These are phyloP conservation scores for Komagataella phaffii DNA, from an alignment of 805 yeast genomes.

Conservation along the genomic window DNA sequence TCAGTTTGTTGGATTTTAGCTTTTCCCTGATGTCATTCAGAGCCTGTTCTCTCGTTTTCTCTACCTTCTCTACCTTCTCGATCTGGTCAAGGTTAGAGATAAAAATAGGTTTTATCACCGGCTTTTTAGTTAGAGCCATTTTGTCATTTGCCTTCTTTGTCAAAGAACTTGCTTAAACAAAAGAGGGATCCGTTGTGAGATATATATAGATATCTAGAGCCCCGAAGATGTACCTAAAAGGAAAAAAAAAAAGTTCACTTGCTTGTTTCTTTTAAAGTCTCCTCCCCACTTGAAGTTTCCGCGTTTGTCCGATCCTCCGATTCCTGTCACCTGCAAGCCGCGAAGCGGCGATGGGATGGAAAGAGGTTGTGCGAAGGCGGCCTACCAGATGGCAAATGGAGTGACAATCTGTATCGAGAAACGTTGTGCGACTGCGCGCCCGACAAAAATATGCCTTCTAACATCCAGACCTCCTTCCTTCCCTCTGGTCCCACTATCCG, in stretches of 20 bases:
- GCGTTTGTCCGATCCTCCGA: neutral
- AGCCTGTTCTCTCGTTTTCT: neutral
- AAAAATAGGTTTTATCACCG: neutral
- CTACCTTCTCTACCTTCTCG: neutral
- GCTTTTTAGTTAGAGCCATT: neutral
- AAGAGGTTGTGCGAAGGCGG: too few relatives aligned
- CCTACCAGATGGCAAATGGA: too few relatives aligned
- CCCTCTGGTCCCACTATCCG: neutral
- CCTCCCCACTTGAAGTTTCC: neutral
- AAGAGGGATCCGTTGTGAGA: neutral
- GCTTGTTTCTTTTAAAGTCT: neutral
- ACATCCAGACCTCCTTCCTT: neutral
- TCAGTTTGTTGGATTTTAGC: neutral
- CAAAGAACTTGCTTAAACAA: neutral
- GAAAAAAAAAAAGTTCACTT: neutral
- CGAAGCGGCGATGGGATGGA: neutral
- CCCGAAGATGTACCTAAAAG: neutral
- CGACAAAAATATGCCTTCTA: neutral
- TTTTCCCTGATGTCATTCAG: neutral
- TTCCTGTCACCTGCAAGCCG: neutral
- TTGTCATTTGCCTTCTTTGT: neutral
- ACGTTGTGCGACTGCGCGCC: neutral
- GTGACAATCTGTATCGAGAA: too few relatives aligned
- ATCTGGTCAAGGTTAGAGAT: neutral
- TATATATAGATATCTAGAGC: neutral